These are phyloP conservation scores for Pogostemon cablin DNA, from an alignment of 257 asterid species.

Conservation along the genomic window DNA sequence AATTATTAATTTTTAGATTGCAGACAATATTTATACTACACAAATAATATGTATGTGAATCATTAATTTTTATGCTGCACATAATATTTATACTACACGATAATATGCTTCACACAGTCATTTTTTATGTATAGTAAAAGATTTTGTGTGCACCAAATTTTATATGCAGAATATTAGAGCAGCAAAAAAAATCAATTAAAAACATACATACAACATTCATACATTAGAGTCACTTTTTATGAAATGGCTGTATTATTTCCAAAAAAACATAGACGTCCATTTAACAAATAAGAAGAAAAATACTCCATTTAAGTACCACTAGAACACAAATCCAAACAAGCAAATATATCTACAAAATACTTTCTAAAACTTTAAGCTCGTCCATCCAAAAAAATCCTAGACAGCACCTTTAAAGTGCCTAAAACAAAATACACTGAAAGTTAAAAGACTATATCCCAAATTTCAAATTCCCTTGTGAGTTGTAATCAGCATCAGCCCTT, in stretches of 20 bases:
- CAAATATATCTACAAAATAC: conserved; percentile 1
- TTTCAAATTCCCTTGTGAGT: conserved; percentile 2
- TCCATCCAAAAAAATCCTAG: not conserved
- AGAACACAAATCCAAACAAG: not conserved
- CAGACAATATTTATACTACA: too few species aligned
- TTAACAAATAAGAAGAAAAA: conserved; percentile 2
- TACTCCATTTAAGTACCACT: not conserved
- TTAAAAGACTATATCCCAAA: not conserved
- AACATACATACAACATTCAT: not conserved
- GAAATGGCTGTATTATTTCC: conserved; percentile 16
- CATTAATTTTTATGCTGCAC: too few species aligned
- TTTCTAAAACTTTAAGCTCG: not conserved
- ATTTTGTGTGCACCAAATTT: too few species aligned
- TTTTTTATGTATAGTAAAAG: too few species aligned
- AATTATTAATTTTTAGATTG: too few species aligned
- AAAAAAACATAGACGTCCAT: not conserved
- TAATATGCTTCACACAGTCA: too few species aligned
- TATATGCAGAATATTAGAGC: too few species aligned
- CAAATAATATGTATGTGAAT: too few species aligned
- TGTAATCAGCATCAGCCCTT: not conserved
- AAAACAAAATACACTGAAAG: not conserved
- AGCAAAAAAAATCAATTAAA: too few species aligned
- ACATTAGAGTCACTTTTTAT: conserved; percentile 13
- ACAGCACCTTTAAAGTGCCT: conserved; percentile 1
- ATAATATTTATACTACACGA: too few species aligned